Percentiles rank a stretch among this genome's conserved stretches.
phyloP scores from a whole-genome alignment of 140 eudicot genomes.

The Anethum foeniculum region DNA sequence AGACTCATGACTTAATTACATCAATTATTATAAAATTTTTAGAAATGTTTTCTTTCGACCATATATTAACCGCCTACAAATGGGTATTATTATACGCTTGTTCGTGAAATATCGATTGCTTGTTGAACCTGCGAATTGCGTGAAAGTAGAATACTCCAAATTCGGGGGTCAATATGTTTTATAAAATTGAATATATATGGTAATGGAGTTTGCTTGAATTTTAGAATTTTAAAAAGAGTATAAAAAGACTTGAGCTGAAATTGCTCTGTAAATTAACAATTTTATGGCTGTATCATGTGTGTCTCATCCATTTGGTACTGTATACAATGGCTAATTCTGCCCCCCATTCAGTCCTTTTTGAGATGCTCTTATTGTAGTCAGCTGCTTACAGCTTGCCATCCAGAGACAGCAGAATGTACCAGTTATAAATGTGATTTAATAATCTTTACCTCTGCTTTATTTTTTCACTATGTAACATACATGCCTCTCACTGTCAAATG shows the following conservation, averaged over 20 bases:
- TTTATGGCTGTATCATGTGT: background rate
- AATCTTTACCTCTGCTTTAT: background rate
- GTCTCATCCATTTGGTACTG: background rate
- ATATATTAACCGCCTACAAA: no score
- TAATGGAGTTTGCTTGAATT: background rate
- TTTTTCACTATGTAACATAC: background rate
- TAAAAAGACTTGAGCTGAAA: background rate
- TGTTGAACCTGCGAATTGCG: no score
- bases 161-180: no score
- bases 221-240: background rate
- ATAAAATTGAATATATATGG: background rate
- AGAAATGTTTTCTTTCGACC: no score
- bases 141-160: no score
- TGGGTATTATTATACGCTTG: no score
- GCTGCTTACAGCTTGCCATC: conserved; percentile 6
- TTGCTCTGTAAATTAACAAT: background rate
- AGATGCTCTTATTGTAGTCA: conserved; percentile 5
- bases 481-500: background rate
- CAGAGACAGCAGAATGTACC: background rate
- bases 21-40: no score
- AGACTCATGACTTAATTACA: no score
- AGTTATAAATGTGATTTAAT: background rate
- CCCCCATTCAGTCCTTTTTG: background rate
- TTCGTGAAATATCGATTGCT: no score
- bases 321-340: background rate